Base-by-base conservation (phyloP, 2,329 filamentous ascomycete genomes). In the Monosporascus cannonballus region DNA sequence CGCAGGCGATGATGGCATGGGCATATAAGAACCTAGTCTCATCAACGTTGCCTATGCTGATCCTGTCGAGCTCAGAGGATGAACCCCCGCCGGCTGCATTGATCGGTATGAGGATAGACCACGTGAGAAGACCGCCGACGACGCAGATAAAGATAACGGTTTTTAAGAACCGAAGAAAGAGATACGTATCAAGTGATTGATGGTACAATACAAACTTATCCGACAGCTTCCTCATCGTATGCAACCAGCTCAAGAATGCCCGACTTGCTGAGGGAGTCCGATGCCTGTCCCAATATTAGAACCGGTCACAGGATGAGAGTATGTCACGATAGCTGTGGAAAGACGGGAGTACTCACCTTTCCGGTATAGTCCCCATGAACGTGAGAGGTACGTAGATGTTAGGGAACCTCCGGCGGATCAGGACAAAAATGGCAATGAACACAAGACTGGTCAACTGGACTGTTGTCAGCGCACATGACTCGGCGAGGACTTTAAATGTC, bases 171-270 rank as follows among this genome's bases (percentile, higher is more conserved):
- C 92, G 89, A 46, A 96, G 79, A 64, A 95, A 90, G 25, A 96
- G 81, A 67, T 91, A 97, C 34, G 87, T 85, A 68, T 97, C 93
- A 57, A 97, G 80, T 3, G 90, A 91, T 68, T 91, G 88, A 70
- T 96, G 90, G 60, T 92, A 87, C 41, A 96, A 80, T 25, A 91
- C 80, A 62, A 90, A 94, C 54, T 84, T 84, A 69, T 96, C 92
- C 6, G 79, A 76, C 47, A 84, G 71, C 61, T 79, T 80, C 45
- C 59, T 53, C 62, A 66, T 60, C 4, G 59, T 61, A 51, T 55
- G 58, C 15, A 64, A 30, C 63, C 64, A 67, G 49, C 62, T 59
- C 38, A 67, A 53, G 46, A 59, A 64, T 1, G 57, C 57, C 25
- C 52, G 54, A 6, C 50, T 58, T 8, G 50, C 38, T 3, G 60